Base-by-base conservation (phyloP, 2,329 filamentous ascomycete genomes). In the Fusarium pseudonygamai region DNA sequence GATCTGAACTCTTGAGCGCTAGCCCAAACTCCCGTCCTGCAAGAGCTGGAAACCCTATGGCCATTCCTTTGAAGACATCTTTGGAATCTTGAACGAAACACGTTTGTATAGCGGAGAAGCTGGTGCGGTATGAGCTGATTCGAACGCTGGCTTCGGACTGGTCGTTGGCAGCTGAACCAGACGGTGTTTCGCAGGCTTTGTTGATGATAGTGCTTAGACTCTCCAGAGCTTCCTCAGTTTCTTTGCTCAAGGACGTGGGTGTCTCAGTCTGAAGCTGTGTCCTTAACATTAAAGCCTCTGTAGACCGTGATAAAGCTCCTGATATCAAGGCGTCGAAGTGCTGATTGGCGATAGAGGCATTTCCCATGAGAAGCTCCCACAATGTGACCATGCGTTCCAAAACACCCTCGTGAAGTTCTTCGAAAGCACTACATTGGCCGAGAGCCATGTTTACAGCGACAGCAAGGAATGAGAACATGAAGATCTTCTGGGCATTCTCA, bases 71-170 rank as follows among this genome's bases (percentile, higher is more conserved):
- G 47, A 81, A 66, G 12, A 78, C 15, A 2, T 78, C 80, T 61
- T 76, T 78, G 16, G 79, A 75, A 34, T 84, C 80, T 64, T 83
- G 78, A 7, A 80, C 78, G 30, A 81, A 84, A 62, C 79, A 82
- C 8, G 74, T 75, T 62, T 78, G 75, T 6, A 84, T 76, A 5
- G 81, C 77, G 7, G 81, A 78, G 45, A 84, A 56, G 22, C 73
- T 60, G 12, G 71, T 43, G 5, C 69, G 71, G 30, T 75, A 77
- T 1, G 65, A 58, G 28, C 45, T 52, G n/a, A 69, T 30, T 5
- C 66, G 61, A 6, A 52, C 11, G 16, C 46, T 42, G 2, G 40
- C 55, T 18, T 72, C 67, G 30, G 65, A 50, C 7, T 55, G 59
- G 6, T 60, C 60, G 2, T 39, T 28, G 26, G 24, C 14, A 14